Percentiles rank a stretch among this genome's conserved stretches.
phyloP scores from a whole-genome alignment of 2,329 filamentous ascomycete species.

The Hypoxylon sp. region DNA sequence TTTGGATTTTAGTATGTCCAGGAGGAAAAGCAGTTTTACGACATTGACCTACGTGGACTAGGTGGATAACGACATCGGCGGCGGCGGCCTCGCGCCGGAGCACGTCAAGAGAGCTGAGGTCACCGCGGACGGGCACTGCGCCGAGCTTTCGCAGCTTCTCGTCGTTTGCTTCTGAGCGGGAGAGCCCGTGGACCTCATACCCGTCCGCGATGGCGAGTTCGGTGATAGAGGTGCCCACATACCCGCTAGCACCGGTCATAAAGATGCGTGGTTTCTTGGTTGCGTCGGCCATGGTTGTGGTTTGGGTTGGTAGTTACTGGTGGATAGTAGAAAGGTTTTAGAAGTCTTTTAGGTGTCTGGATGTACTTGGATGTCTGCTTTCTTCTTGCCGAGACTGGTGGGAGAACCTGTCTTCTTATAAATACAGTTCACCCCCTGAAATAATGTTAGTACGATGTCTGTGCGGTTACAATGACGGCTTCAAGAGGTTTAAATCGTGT shows the following conservation, averaged over 20 bases:
- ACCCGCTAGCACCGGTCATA: slow-evolving; percentile 57
- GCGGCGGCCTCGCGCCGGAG: slow-evolving; percentile 53
- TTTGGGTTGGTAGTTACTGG: neutral
- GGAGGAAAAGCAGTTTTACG: too few species aligned
- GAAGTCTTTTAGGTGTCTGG: neutral
- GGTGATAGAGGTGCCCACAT: slow-evolving; percentile 54
- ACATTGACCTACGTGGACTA: slow-evolving; percentile 53
- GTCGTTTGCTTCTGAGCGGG: slow-evolving; percentile 53
- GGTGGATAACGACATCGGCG: slow-evolving; percentile 59
- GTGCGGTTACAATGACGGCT: too few species aligned
- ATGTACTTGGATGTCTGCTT: neutral
- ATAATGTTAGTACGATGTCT: too few species aligned
- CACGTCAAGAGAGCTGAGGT: slow-evolving; percentile 54
- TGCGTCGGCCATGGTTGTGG: slow-evolving; percentile 29
- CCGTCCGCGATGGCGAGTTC: slow-evolving; percentile 53
- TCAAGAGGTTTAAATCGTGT: too few species aligned
- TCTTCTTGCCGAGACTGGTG: neutral
- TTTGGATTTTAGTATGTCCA: too few species aligned
- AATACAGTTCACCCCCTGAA: too few species aligned
- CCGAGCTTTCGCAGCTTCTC: slow-evolving; percentile 54
- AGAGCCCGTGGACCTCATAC: slow-evolving; percentile 57
- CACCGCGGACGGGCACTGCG: slow-evolving; percentile 55
- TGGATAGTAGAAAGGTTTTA: neutral
- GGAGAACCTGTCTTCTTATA: too few species aligned
- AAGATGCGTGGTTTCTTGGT: slow-evolving; percentile 48